These are phyloP conservation scores for Botryotinia globosa DNA, from an alignment of 2,329 filamentous ascomycete species.

Conservation along the genomic window DNA sequence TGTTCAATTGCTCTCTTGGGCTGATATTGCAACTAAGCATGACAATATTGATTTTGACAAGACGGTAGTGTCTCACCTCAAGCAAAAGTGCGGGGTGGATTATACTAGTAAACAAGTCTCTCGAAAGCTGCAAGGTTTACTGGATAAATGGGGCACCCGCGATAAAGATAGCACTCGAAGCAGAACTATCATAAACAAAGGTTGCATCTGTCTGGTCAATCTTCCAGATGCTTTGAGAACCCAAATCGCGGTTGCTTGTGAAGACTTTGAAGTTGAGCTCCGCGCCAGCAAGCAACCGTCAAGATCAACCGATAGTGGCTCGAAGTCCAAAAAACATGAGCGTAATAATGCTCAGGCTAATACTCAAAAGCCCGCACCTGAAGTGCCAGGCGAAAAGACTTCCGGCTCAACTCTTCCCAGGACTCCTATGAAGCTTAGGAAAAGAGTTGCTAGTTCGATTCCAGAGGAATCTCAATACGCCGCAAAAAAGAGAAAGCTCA, in stretches of 20 bases:
- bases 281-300: background rate
- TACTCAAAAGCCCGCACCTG: background rate
- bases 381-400: background rate
- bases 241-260: background rate
- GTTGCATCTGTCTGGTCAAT: background rate
- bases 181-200: background rate
- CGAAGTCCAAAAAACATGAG: background rate
- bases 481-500: background rate
- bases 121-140: background rate
- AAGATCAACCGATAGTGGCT: background rate
- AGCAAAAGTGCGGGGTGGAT: background rate
- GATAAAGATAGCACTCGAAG: background rate
- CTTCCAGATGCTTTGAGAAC: background rate
- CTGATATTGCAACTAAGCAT: background rate
- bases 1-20: constrained; percentile 9
- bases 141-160: background rate
- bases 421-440: background rate
- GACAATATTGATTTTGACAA: background rate
- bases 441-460: background rate
- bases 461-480: background rate
- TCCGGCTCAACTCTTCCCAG: background rate
- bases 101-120: background rate
- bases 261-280: background rate
- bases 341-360: background rate
- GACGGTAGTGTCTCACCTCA: constrained; percentile 1